Evolutionary conservation across 345 rosid genomes (phyloP).

Genomic region (Syzygium aromaticum): DNA sequence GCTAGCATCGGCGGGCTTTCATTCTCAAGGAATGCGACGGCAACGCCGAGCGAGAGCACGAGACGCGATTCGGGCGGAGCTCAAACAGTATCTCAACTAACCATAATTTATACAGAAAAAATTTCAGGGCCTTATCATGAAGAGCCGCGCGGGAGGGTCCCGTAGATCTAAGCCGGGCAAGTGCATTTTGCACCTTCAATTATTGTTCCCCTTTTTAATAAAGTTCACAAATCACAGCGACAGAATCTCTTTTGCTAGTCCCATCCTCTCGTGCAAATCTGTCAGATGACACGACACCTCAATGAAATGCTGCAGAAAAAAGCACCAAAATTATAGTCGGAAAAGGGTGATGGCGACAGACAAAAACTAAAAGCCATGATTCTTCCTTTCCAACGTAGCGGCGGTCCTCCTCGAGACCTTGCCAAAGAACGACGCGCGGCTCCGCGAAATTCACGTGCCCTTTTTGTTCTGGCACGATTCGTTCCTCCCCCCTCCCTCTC

Average conservation of each 20-base stretch:
- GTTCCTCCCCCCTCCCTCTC: background rate
- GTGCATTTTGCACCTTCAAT: background rate
- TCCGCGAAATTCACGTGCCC: background rate
- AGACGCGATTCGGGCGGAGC: no score
- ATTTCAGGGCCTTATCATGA: background rate
- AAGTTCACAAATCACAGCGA: background rate
- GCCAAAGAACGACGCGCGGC: background rate
- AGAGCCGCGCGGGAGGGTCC: background rate
- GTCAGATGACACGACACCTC: background rate
- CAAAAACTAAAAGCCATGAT: background rate
- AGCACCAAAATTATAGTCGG: background rate
- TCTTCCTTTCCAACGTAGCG: background rate
- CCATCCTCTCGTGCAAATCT: background rate
- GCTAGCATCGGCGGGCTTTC: no score
- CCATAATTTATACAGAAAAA: background rate
- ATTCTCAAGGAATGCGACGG: no score
- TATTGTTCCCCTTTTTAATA: background rate
- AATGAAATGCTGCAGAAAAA: background rate
- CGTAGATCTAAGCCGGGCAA: background rate
- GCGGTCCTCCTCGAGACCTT: no score
- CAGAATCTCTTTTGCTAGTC: background rate
- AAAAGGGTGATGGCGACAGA: background rate
- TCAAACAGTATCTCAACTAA: background rate
- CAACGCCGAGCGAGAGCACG: no score
- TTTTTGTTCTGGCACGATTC: background rate